phyloP scores from a whole-genome alignment of 352 stramenopile genomes.

The Thraustotheca clavata region DNA sequence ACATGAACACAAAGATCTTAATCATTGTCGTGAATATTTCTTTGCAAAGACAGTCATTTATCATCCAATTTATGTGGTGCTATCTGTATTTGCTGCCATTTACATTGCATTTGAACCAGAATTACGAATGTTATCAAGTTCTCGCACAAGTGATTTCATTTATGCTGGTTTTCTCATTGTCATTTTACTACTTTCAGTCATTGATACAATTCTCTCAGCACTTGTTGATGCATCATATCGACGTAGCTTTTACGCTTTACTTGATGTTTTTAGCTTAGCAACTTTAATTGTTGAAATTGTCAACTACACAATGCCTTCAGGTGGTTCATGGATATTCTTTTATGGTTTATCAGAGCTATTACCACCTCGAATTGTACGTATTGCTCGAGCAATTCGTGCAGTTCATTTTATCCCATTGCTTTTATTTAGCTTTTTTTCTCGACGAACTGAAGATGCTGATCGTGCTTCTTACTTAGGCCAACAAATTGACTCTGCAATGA shows the following conservation, averaged over 20 bases:
- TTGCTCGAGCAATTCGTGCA: neutral
- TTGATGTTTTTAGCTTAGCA: neutral
- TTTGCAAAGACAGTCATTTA: neutral
- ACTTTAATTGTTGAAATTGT: neutral
- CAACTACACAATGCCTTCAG: neutral
- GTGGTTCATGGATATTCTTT: neutral
- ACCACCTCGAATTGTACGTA: constrained; percentile 3
- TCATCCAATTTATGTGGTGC: neutral
- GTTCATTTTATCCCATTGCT: neutral
- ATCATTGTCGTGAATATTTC: neutral
- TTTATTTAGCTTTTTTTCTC: neutral
- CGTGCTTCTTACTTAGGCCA: neutral
- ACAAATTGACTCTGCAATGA: neutral
- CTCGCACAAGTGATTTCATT: neutral
- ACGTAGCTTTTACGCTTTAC: neutral
- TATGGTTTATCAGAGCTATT: neutral
- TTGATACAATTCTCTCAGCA: neutral
- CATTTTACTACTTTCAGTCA: neutral
- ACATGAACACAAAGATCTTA: neutral
- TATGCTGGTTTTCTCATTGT: neutral
- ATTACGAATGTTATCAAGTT: neutral
- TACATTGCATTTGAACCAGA: neutral
- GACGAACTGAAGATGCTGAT: neutral
- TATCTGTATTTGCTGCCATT: neutral
- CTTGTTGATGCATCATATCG: neutral